These are phyloP conservation scores for Penicillium sp. DNA, from an alignment of 2,329 filamentous ascomycete genomes.

Conservation along the genomic window DNA sequence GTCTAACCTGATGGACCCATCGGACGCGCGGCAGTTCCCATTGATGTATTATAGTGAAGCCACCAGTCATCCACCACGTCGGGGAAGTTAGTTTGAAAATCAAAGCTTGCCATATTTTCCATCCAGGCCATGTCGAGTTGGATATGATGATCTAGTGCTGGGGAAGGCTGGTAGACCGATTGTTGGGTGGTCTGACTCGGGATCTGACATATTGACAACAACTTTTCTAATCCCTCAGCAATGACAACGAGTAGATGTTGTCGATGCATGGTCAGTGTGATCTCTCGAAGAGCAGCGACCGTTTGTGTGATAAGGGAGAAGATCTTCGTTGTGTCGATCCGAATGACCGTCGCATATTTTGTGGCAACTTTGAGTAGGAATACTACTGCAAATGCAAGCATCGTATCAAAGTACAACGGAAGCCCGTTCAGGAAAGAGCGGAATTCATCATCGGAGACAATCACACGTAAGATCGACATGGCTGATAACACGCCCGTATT, in stretches of 20 bases:
- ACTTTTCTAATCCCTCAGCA: conserved; percentile 24
- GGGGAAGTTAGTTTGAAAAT: conserved; percentile 29
- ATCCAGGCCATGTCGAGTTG: conserved; percentile 30
- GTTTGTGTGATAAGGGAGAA: conserved; percentile 21
- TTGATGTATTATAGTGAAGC: conserved; percentile 18
- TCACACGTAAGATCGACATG: conserved; percentile 33
- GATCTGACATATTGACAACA: conserved; percentile 22
- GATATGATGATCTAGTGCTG: conserved; percentile 24
- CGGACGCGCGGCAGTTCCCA: background rate
- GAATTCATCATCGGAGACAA: conserved; percentile 36
- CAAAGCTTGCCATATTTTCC: conserved; percentile 26
- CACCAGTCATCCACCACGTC: conserved; percentile 22
- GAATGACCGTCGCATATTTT: conserved; percentile 25
- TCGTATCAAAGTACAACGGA: conserved; percentile 40
- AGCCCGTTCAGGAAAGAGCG: conserved; percentile 35
- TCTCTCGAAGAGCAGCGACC: conserved; percentile 19
- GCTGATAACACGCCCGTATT: conserved; percentile 38
- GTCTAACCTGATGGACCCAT: background rate
- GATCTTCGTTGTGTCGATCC: conserved; percentile 29
- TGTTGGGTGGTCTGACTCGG: conserved; percentile 10
- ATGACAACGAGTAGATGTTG: conserved; percentile 29
- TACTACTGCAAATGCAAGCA: conserved; percentile 41
- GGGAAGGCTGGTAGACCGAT: conserved; percentile 21
- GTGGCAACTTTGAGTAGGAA: conserved; percentile 41
- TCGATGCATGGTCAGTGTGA: conserved; percentile 27